Conservation (phyloP, 1,284 basidiomycete genomes). For the Schizophyllum commune region DNA sequence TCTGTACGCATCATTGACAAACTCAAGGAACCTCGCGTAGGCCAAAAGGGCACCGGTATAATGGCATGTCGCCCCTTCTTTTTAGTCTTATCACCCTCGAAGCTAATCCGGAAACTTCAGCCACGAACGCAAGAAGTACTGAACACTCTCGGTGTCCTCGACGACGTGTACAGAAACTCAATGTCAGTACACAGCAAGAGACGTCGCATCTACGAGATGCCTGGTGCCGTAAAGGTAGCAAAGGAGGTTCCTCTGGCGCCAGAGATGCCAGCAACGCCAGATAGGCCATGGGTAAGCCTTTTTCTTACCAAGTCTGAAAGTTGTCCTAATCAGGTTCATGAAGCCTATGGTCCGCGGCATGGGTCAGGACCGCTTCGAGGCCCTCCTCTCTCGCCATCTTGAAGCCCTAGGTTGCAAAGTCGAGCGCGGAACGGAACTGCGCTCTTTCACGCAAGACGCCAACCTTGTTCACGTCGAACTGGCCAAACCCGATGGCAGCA, state of each 20-base stretch:
- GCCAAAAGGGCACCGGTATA: conserved; percentile 6
- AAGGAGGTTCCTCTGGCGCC: not conserved
- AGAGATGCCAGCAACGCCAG: conserved; percentile 5
- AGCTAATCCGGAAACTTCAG: not conserved
- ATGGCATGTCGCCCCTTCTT: not conserved
- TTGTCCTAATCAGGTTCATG: no score
- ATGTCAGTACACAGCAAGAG: not conserved
- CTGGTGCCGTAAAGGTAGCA: not conserved
- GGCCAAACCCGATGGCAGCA: conserved; percentile 5
- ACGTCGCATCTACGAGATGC: not conserved
- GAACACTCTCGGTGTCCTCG: conserved; percentile 4
- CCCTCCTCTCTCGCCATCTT: conserved; percentile 25
- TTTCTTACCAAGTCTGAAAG: not conserved
- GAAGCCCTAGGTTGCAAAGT: conserved; percentile 23
- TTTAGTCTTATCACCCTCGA: no score
- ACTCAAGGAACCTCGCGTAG: conserved; percentile 4
- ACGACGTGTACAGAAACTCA: not conserved
- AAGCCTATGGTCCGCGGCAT: conserved; percentile 26
- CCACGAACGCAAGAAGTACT: conserved; percentile 8
- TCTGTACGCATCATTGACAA: no score
- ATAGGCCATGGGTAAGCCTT: conserved; percentile 10
- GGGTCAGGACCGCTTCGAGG: conserved; percentile 31
- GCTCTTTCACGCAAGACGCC: conserved; percentile 20
- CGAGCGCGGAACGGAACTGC: conserved; percentile 30
- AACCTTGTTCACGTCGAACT: conserved; percentile 9